These are phyloP conservation scores for Yarrowia sp. DNA, from an alignment of 805 yeast species.

Conservation along the genomic window DNA sequence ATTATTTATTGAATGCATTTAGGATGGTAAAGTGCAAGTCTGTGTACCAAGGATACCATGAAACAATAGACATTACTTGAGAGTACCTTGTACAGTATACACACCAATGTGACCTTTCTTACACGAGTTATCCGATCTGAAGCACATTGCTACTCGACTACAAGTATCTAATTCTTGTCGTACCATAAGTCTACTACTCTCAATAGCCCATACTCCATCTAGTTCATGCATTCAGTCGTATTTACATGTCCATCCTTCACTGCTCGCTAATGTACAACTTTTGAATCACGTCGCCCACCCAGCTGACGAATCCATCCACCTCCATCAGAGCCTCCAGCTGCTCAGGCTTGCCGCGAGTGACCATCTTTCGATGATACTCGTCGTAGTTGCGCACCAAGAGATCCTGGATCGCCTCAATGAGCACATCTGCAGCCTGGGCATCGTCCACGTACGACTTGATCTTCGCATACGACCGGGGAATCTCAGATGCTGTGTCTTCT, in stretches of 20 bases:
- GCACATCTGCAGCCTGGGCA: conserved; percentile 56
- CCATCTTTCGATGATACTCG: conserved; percentile 54
- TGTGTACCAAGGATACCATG: no score
- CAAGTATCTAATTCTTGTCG: no score
- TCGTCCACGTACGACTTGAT: conserved; percentile 66
- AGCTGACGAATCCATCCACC: conserved; percentile 64
- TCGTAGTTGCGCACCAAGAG: conserved; percentile 65
- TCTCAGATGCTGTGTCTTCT: conserved; percentile 57
- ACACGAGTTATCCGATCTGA: no score
- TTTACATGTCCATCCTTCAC: conserved; percentile 2
- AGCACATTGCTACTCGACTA: no score
- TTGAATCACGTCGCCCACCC: conserved; percentile 53
- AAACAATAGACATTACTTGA: no score
- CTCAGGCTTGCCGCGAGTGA: conserved; percentile 45
- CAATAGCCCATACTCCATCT: neutral
- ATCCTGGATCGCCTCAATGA: conserved; percentile 72
- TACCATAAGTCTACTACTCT: neutral
- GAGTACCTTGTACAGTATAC: no score
- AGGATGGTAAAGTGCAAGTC: neutral
- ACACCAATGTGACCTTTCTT: no score
- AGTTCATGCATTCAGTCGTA: conserved; percentile 24
- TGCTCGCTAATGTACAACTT: conserved; percentile 40
- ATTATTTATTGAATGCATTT: conserved; percentile 2
- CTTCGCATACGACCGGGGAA: conserved; percentile 64
- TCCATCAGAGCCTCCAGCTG: conserved; percentile 64